Percentiles rank a stretch among this genome's conserved stretches.
Evolutionary conservation across 163 green algal genomes (phyloP).

Genomic region (Volvox carteri): DNA sequence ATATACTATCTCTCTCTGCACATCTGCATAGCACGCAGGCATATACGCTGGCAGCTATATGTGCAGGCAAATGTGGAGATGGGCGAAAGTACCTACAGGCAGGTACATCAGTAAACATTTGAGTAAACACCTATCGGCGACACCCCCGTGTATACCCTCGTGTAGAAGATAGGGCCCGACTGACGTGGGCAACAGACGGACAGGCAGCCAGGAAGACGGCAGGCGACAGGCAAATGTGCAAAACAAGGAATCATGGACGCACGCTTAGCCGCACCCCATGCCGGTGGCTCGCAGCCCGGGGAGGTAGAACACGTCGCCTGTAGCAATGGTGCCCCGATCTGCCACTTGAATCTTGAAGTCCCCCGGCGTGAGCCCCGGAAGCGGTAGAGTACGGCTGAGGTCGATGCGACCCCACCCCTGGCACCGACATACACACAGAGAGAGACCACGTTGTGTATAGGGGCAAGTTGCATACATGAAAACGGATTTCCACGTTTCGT

Average conservation of each 20-base stretch:
- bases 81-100: neutral
- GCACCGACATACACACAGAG: slow-evolving; percentile 74
- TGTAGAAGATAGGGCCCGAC: too few species aligned
- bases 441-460: too few species aligned
- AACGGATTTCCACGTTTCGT: too few species aligned
- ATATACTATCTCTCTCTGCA: too few species aligned
- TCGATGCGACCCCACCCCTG: slow-evolving; percentile 17
- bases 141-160: neutral
- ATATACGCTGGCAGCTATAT: too few species aligned
- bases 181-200: too few species aligned
- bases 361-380: neutral
- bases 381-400: neutral
- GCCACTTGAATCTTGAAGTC: neutral
- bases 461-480: too few species aligned
- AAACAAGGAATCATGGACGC: too few species aligned
- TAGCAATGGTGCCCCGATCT: neutral
- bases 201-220: too few species aligned
- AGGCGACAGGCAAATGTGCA: neutral
- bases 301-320: neutral
- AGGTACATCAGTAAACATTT: neutral
- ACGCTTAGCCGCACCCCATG: neutral
- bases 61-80: neutral
- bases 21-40: too few species aligned
- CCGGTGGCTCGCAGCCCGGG: neutral
- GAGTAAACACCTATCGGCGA: neutral